Percentiles rank a stretch among this genome's conserved stretches.
phyloP scores from a whole-genome alignment of 495 filamentous ascomycete species.

The Penicillium parvum region DNA sequence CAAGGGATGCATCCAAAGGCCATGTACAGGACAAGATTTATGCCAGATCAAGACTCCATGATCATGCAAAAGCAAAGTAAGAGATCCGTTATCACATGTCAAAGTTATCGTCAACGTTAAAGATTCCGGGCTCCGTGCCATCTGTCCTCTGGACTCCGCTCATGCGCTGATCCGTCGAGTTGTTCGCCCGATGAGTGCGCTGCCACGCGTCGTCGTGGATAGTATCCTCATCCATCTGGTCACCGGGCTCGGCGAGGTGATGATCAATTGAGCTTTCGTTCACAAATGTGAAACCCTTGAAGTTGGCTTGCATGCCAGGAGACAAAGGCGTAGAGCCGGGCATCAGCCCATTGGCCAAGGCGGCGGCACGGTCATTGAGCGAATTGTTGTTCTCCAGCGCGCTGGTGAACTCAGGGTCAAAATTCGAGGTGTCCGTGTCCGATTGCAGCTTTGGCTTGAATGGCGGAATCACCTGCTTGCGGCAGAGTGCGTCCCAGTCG shows the following conservation, averaged over 20 bases:
- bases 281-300: slow-evolving; percentile 96
- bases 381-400: slow-evolving; percentile 67
- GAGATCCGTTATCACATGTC: slow-evolving; percentile 51
- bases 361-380: slow-evolving; percentile 81
- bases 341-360: slow-evolving; percentile 68
- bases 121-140: slow-evolving; percentile 62
- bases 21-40: slow-evolving; percentile 38
- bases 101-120: slow-evolving; percentile 67
- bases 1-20: slow-evolving; percentile 22
- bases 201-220: slow-evolving; percentile 50
- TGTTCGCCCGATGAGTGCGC: slow-evolving; percentile 32
- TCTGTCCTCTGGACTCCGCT: slow-evolving; percentile 67
- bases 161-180: slow-evolving; percentile 57
- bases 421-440: slow-evolving; percentile 94
- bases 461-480: slow-evolving; percentile 91
- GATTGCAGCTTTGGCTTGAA: slow-evolving; percentile 97
- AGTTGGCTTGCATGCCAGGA: slow-evolving; percentile 94
- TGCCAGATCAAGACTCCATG: slow-evolving; percentile 42
- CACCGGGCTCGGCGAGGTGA: slow-evolving; percentile 64
- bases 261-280: slow-evolving; percentile 96
- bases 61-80: slow-evolving; percentile 34
- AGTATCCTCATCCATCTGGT: slow-evolving; percentile 70
- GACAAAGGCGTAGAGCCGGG: slow-evolving; percentile 85
- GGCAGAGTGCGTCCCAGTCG: slow-evolving; percentile 80
- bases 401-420: slow-evolving; percentile 97